Conservation (phyloP, 352 stramenopile species). For the Phytophthora macrochlamydospora region DNA sequence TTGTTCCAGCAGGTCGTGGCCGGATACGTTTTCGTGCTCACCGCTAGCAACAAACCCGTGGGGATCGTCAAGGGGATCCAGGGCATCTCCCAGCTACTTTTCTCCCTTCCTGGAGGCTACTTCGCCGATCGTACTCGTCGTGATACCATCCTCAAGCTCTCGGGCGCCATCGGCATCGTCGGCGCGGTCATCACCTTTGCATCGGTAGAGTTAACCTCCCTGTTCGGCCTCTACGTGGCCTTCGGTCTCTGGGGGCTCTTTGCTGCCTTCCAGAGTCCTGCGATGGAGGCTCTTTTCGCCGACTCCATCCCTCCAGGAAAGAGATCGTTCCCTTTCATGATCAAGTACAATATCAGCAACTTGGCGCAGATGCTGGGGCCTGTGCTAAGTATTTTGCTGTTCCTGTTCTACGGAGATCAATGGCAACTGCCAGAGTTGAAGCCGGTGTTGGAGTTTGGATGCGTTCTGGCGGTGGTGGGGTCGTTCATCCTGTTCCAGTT, state of each 20-base stretch:
- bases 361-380: slow-evolving; percentile 68
- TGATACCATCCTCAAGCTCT: slow-evolving; percentile 70
- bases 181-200: slow-evolving; percentile 58
- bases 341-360: slow-evolving; percentile 85
- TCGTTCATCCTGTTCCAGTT: slow-evolving; percentile 58
- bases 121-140: slow-evolving; percentile 72
- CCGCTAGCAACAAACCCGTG: slow-evolving; percentile 74
- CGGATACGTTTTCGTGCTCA: slow-evolving; percentile 80
- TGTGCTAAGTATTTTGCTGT: slow-evolving; percentile 58
- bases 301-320: slow-evolving; percentile 75
- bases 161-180: slow-evolving; percentile 54
- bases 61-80: slow-evolving; percentile 85
- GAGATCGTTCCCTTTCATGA: slow-evolving; percentile 76
- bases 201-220: slow-evolving; percentile 49
- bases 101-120: slow-evolving; percentile 71
- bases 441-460: slow-evolving; percentile 64
- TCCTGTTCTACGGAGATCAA: slow-evolving; percentile 65
- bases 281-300: slow-evolving; percentile 76
- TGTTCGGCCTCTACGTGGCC: slow-evolving; percentile 59
- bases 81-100: slow-evolving; percentile 77
- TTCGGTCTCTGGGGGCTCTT: slow-evolving; percentile 79
- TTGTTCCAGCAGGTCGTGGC: slow-evolving; percentile 82
- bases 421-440: slow-evolving; percentile 65
- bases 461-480: slow-evolving; percentile 52
- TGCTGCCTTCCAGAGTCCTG: slow-evolving; percentile 65